Base-by-base conservation (phyloP, 164 flowering plant genomes). In the Tetracentron sinense region DNA sequence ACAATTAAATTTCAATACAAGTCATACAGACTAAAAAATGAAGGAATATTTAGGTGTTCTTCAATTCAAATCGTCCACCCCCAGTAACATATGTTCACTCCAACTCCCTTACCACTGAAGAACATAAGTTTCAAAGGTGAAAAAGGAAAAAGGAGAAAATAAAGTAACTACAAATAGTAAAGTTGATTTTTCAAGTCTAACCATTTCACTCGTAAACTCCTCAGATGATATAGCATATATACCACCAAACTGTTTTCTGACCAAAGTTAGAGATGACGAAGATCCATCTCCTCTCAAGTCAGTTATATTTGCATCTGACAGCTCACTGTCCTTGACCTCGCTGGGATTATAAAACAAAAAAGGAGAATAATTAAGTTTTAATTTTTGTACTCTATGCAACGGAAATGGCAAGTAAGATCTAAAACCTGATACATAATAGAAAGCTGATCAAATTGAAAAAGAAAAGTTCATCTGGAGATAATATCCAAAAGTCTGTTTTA, bases 141-240 rank as follows among this genome's bases (percentile, higher is more conserved):
- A 49, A 22, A 21, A 22, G 8, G 4, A 6, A 20, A n/a, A 22
- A 19, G 28, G 42, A 4, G 22, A 31, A 29, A 31, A 49, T 62
- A 27, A 23, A 49, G 25, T 30, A 56, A n/a, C n/a, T n/a, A n/a
- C 19, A 38, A 46, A 21, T 46, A 22, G 19, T 23, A 20, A 27
- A 49, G 35, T 35, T 44, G 20, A 51, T 44, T 56, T 63, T 38
- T 22, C 46, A 67, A 54, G 52, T 60, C 88, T 81, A 56, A 94
- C 99, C 97, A 85, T 73, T 68, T 91, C 94, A 68, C 64, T 75
- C n/a, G 93, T 83, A 63, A 94, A 94, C 69, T 91, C 99, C 50
- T 88, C 85, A 2, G 96, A 82, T 58, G 92, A 80, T 77, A 94
- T 85, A 44, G 97, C 96, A 81, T 94, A 91, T 84, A 77, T 85